phyloP scores from a whole-genome alignment of 2,329 filamentous ascomycete genomes.

The Botrytis porri region DNA sequence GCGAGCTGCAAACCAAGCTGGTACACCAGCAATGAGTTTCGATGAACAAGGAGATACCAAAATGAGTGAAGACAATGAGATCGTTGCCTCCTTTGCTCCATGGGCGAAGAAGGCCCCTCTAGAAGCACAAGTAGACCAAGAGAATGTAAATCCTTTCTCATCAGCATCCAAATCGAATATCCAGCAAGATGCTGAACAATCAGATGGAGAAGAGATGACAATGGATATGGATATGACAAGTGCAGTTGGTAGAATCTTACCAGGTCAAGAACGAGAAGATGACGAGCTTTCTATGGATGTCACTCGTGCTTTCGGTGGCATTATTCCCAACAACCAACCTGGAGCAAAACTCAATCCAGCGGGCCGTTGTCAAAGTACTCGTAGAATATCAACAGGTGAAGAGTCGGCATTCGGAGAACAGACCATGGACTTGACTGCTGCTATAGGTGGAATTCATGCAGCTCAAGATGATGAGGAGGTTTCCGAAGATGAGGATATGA shows the following conservation, averaged over 20 bases:
- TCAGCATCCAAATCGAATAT: conserved; percentile 28
- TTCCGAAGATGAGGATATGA: conserved; percentile 63
- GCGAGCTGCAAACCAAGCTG: conserved; percentile 71
- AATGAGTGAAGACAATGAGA: conserved; percentile 56
- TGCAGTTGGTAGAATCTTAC: conserved; percentile 52
- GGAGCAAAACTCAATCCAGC: conserved; percentile 37
- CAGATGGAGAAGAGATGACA: conserved; percentile 44
- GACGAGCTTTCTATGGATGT: conserved; percentile 86
- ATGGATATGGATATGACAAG: conserved; percentile 59
- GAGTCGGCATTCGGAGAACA: conserved; percentile 37
- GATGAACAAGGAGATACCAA: conserved; percentile 53
- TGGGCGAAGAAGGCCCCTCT: conserved; percentile 60
- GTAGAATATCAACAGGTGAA: conserved; percentile 39
- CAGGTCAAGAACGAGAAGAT: conserved; percentile 37
- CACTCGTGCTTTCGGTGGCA: conserved; percentile 76
- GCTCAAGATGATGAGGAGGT: conserved; percentile 37
- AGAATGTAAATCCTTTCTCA: conserved; percentile 49
- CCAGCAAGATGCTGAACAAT: conserved; percentile 29
- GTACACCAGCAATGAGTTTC: conserved; percentile 65
- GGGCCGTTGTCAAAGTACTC: conserved; percentile 39
- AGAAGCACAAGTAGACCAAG: conserved; percentile 43
- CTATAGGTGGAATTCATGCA: conserved; percentile 52
- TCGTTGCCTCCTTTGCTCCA: conserved; percentile 71
- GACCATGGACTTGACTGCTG: conserved; percentile 55
- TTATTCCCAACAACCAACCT: conserved; percentile 47